Evolutionary conservation across 768 basidiomycete species (phyloP).

Genomic region (Mycena indigotica): DNA sequence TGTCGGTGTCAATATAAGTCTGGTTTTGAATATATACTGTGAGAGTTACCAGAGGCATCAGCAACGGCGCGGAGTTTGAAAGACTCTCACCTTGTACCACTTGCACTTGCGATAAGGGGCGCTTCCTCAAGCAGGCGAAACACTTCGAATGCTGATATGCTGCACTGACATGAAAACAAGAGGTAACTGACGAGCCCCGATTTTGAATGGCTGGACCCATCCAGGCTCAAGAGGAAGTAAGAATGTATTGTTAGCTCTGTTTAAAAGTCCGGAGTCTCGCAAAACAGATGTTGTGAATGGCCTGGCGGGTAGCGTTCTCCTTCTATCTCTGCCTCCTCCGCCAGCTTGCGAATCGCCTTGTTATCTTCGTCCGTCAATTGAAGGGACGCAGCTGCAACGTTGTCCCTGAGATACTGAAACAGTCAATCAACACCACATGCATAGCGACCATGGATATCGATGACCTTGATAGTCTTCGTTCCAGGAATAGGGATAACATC

Average conservation of each 20-base stretch:
- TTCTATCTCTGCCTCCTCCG: slow-evolving; percentile 24
- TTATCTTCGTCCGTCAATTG: slow-evolving; percentile 31
- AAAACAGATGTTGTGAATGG: slow-evolving; percentile 10
- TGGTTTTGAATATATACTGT: no score
- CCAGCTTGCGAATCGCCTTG: slow-evolving; percentile 27
- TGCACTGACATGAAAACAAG: background rate
- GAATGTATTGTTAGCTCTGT: background rate
- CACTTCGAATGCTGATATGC: background rate
- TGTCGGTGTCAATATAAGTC: no score
- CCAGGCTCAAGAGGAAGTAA: background rate
- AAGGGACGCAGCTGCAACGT: slow-evolving; percentile 15
- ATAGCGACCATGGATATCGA: no score
- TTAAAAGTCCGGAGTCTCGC: slow-evolving; percentile 23
- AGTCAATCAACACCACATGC: no score
- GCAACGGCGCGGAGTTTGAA: no score
- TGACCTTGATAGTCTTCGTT: slow-evolving; percentile 14
- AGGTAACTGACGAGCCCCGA: background rate
- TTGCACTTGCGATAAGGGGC: no score
- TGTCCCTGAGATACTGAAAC: no score
- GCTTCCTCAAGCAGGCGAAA: no score
- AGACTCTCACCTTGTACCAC: no score
- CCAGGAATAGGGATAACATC: slow-evolving; percentile 21
- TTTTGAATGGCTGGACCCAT: background rate
- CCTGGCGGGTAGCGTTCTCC: slow-evolving; percentile 29
- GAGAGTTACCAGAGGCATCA: no score